These are phyloP conservation scores for Neurospora sp. DNA, from an alignment of 495 filamentous ascomycete genomes.

Conservation along the genomic window DNA sequence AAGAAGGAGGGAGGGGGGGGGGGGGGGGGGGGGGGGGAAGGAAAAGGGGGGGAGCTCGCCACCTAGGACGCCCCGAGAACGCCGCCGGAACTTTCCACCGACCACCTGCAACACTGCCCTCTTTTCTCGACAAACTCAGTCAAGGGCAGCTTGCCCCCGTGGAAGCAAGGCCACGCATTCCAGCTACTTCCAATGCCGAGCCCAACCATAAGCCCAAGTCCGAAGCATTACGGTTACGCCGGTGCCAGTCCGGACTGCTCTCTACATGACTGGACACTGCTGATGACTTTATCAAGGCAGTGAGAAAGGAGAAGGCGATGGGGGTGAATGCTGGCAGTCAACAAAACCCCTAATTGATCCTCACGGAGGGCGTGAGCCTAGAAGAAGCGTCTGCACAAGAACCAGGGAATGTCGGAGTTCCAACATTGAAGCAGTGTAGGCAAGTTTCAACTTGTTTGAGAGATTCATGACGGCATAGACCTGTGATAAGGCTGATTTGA, in stretches of 20 bases:
- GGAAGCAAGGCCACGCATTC: not conserved
- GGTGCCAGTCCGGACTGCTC: not conserved
- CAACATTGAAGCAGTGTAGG: not conserved
- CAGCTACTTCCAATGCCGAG: rapidly evolving
- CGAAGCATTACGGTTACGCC: too few species aligned
- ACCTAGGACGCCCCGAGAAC: not conserved
- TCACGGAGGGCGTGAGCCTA: too few species aligned
- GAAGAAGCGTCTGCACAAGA: not conserved
- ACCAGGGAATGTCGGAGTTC: not conserved
- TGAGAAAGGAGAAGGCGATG: not conserved
- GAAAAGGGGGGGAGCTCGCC: rapidly evolving
- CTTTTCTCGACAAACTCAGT: not conserved
- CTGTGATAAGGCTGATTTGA: not conserved
- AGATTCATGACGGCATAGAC: not conserved
- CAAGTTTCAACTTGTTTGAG: not conserved
- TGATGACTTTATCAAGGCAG: not conserved
- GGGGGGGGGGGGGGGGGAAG: not conserved
- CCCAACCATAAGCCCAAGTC: not conserved
- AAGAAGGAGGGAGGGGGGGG: not conserved
- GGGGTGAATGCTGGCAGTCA: not conserved
- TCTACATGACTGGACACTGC: not conserved
- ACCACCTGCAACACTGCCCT: not conserved
- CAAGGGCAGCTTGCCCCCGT: not conserved
- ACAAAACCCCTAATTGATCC: not conserved
- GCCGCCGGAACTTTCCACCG: not conserved